Percentiles rank a stretch among this genome's conserved stretches.
Conservation (phyloP, 139 green algal genomes). For the Raphidocelis subcapitata region DNA sequence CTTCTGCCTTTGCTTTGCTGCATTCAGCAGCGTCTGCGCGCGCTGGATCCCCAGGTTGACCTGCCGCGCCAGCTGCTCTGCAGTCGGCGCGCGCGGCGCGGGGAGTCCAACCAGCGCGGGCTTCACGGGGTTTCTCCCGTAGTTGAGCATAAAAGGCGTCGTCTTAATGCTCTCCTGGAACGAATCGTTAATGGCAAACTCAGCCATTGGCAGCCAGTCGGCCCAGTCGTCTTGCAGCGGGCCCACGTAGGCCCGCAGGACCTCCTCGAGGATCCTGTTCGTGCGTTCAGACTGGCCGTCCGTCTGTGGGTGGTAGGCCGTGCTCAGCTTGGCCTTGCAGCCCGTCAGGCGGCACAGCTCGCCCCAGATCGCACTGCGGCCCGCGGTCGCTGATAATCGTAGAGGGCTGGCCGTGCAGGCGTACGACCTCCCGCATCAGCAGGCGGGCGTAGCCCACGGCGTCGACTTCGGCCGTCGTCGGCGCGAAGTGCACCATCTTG, state of each 20-base stretch:
- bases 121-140: slow-evolving; percentile 26
- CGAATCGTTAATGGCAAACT: slow-evolving; percentile 54
- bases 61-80: neutral
- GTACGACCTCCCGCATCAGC: slow-evolving; percentile 30
- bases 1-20: neutral
- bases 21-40: neutral
- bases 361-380: slow-evolving; percentile 41
- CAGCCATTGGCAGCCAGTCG: slow-evolving; percentile 22
- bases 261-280: slow-evolving; percentile 52
- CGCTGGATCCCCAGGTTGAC: neutral
- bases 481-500: slow-evolving; percentile 40
- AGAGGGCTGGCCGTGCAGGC: slow-evolving; percentile 25
- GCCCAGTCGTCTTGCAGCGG: slow-evolving; percentile 47
- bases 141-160: slow-evolving; percentile 46
- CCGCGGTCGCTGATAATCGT: slow-evolving; percentile 40
- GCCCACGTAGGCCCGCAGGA: slow-evolving; percentile 36
- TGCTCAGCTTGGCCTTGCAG: slow-evolving; percentile 28
- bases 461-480: neutral
- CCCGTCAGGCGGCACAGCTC: slow-evolving; percentile 16
- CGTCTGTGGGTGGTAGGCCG: slow-evolving; percentile 54
- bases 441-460: slow-evolving; percentile 25
- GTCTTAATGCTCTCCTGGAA: slow-evolving; percentile 17
- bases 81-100: neutral
- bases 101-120: neutral
- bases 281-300: slow-evolving; percentile 64